Conservation (phyloP, 2,329 filamentous ascomycete species). For the Aspergillus cejpii region DNA sequence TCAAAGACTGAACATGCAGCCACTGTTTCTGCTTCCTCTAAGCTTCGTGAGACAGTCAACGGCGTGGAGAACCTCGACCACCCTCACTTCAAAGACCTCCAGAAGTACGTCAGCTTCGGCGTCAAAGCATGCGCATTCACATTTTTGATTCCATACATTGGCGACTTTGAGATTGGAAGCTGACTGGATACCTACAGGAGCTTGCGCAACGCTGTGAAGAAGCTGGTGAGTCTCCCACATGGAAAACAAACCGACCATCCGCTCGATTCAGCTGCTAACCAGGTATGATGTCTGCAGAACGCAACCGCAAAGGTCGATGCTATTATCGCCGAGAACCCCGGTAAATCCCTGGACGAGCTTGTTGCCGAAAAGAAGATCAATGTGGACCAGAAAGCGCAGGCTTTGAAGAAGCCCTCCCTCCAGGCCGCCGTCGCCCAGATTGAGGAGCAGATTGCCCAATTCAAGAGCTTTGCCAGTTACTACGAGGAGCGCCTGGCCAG, state of each 20-base stretch:
- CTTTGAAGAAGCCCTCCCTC: constrained; percentile 56
- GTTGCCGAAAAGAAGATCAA: constrained; percentile 59
- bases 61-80: constrained; percentile 62
- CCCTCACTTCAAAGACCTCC: constrained; percentile 76
- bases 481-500: constrained; percentile 50
- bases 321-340: constrained; percentile 55
- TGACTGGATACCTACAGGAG: constrained; percentile 50
- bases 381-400: constrained; percentile 57
- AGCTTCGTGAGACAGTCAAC: constrained; percentile 45
- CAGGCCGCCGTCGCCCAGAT: constrained; percentile 51
- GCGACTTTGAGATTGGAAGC: constrained; percentile 6
- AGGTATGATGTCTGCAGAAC: constrained; percentile 39
- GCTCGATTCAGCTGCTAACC: constrained; percentile 13
- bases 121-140: background rate
- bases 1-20: constrained; percentile 52
- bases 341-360: constrained; percentile 56
- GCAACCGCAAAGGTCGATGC: constrained; percentile 54
- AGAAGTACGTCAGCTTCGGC: constrained; percentile 60
- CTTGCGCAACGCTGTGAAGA: constrained; percentile 89
- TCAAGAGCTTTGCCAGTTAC: constrained; percentile 54
- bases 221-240: constrained; percentile 60
- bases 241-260: background rate
- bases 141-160: background rate
- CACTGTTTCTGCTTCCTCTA: constrained; percentile 32
- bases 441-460: constrained; percentile 56